Base-by-base conservation (phyloP, 2,329 filamentous ascomycete species). In the Canariomyces notabilis region DNA sequence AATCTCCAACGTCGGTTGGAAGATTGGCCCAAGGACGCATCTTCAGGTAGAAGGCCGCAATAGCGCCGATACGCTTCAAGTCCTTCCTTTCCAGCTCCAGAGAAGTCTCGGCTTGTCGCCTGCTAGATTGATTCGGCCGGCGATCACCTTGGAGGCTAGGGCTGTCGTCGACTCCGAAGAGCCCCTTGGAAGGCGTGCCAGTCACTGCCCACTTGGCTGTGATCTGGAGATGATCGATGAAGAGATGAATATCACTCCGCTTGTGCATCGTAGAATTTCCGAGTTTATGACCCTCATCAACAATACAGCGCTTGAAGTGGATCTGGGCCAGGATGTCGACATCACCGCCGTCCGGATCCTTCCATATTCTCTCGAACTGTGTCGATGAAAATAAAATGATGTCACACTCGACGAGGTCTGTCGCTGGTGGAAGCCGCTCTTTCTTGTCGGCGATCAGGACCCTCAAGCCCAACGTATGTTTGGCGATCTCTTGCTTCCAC, bases 241-340 rank as follows among this genome's bases (percentile, higher is more conserved):
- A 70, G 2, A 69, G 60, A 16, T 79, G 67, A 5, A 81, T 58
- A 33, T 76, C 72, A 36, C 80, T 88, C 55, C 73, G 79, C 42
- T 70, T 71, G 8, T 70, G 69, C 5, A 66, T 64, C 2, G 67
- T 75, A 1, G 77, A 78, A 31, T 86, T 84, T 0, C 88, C 87
- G 48, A 95, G 82, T 49, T 79, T 85, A 62, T 96, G 89, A 0
- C 91, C 91, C 71, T 96, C 91, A 54, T 97, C 91, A 15, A 95
- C 85, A 37, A 97, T 90, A 37, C 94, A 83, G 1, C 91, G 77
- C 57, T 95, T 83, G 76, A 91, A 95, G 56, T 88, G 89, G 3
- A 96, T 65, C 6, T 78, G 66, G 32, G 80, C 80, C 15, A 96
- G 65, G 0, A 85, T 78, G 1, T 81, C 86, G 31, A 40, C 51